Evolutionary conservation across 2,329 filamentous ascomycete species (phyloP), one percentile per base, ranked within the genome.

Genomic region (Ophiocordyceps camponoti-floridani): DNA sequence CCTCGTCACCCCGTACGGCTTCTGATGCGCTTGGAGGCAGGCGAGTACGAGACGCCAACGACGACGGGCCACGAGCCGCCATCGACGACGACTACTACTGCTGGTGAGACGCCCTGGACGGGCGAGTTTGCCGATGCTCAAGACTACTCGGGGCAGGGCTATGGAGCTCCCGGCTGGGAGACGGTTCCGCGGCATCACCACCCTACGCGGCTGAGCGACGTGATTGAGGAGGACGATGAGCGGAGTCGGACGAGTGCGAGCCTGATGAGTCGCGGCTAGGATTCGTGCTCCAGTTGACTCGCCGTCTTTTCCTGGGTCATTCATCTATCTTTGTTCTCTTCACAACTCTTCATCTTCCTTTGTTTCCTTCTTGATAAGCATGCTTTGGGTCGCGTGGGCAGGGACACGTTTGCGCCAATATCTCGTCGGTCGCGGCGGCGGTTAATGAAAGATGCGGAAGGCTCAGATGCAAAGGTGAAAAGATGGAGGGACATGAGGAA

Each of bases 181-280:
- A 65, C 66, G n/a, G 67, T 85, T 49, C 79, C 81, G 23, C 73
- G 79, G 46, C 87, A 94, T 60, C 84, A 91, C 52, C 86, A 94
- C 62, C 87, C 87, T 0, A 94, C 87, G 9, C 70, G 88, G 46
- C 67, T 94, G 49, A 94, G 86, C 59, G 87, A 94, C 62, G 87
- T 94, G 27, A 72, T 91, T 28, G 82, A 87, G 56, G 86, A 86
- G 56, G 82, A 93, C 50, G 84, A 91, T 52, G 85, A 93, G 62
- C 71, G 78, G 43, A 84, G 82, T 57, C 75, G 82, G 19, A 84
- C 82, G 13, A 84, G 82, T 52, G 78, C 77, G 11, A 81, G 78
- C 57, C 73, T 77, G 48, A 61, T 70, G 50, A 77, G 73, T 55
- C 71, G 73, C 30, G 53, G 53, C 38, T 60, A 60, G 52, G 53